Evolutionary conservation across 2,329 filamentous ascomycete genomes (phyloP), one percentile per base, ranked within the genome.

Genomic region (Nemania bipapillata): DNA sequence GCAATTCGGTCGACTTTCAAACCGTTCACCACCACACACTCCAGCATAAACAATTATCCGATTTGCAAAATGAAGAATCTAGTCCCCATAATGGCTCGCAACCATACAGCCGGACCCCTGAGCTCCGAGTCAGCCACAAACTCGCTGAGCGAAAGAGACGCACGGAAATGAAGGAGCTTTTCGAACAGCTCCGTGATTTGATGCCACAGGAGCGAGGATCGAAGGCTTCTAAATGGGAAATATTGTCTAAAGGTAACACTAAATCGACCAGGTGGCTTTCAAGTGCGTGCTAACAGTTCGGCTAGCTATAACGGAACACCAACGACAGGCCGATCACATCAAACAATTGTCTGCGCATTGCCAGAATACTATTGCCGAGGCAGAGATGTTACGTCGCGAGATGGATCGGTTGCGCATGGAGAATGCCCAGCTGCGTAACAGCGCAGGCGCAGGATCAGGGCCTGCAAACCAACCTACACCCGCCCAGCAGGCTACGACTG

Each of bases 191-290:
- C 8, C 88, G 93, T 73, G 90, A 92, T 72, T 84, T 93, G 42
- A 90, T 95, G 81, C 92, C 92, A 1, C 91, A 93, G 73, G 92
- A 93, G 74, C 88, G 92, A 17, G 92, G 92, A 1, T 91, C 91
- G 26, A 96, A 96, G 78, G 92, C 92, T 0, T 94, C 92, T 73
- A 96, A 96, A 75, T 96, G 92, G 92, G 92, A 96, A 75, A 94
- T 95, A 56, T 78, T 96, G 17, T 94, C 91, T 2, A 95, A 95
- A 84, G 91, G 92, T 94, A 82, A 86, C 78, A n/a, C 11, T 11
- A 15, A 59, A 30, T 54, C 11, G 20, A 54, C 4, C 5, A 7
- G 37, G 20, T 24, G 30, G n/a, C 24, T 53, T 54, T 22, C 17
- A 56, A 20, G 15, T n/a, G 24, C 1, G 49, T 66, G 62, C 70